Evolutionary conservation across 495 filamentous ascomycete species (phyloP).

Genomic region (Rhypophila decipiens): DNA sequence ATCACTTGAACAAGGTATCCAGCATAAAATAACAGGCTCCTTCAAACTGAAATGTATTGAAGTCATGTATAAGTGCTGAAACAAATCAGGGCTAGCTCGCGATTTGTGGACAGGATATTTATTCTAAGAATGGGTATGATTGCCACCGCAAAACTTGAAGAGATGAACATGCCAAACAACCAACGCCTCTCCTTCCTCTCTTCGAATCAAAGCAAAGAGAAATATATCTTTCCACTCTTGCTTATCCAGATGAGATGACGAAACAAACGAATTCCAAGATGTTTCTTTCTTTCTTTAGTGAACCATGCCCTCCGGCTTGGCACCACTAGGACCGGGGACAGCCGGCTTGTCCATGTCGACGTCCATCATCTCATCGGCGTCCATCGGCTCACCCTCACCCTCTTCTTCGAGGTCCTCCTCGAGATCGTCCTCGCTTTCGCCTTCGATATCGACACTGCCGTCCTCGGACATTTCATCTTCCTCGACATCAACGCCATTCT

Average conservation of each 20-base stretch:
- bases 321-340: slow-evolving; percentile 3
- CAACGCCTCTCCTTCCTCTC: no score
- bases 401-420: slow-evolving; percentile 82
- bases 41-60: slow-evolving; percentile 2
- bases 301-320: slow-evolving; percentile 8
- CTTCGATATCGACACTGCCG: slow-evolving; percentile 92
- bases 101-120: neutral
- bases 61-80: neutral
- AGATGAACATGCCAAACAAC: no score
- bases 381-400: slow-evolving; percentile 56
- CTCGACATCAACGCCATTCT: slow-evolving; percentile 39
- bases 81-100: neutral
- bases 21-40: no score
- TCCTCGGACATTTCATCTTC: slow-evolving; percentile 79
- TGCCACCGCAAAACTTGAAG: neutral
- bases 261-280: neutral
- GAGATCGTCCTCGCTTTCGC: slow-evolving; percentile 72
- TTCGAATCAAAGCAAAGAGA: no score
- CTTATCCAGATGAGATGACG: neutral
- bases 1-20: no score
- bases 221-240: no score
- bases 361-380: slow-evolving; percentile 76
- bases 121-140: slow-evolving; percentile 3
- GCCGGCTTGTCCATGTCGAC: slow-evolving; percentile 49
- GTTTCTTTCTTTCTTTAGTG: slow-evolving; percentile 3